Conservation (phyloP, 1,139 yeast species). For the Yamadazyma aaseri region DNA sequence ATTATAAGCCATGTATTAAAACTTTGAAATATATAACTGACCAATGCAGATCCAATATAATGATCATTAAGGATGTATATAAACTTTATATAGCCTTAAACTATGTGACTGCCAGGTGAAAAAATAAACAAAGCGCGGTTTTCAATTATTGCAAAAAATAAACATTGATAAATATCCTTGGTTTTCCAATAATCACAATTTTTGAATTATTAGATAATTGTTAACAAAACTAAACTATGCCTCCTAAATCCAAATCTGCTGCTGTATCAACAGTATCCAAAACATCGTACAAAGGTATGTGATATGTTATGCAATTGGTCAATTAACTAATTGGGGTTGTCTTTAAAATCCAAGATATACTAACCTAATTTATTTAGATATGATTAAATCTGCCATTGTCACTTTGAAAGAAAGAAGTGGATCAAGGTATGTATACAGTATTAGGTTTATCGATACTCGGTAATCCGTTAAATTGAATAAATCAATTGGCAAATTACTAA, state of each 20-base stretch:
- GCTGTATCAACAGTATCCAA: constrained; percentile 37
- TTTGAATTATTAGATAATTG: neutral
- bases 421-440: constrained; percentile 60
- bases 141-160: neutral
- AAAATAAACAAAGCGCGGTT: constrained; percentile 14
- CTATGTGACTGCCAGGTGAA: constrained; percentile 6
- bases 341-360: constrained; percentile 13
- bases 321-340: neutral
- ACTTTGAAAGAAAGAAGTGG: constrained; percentile 82
- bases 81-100: too few relatives aligned
- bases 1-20: too few relatives aligned
- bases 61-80: too few relatives aligned
- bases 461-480: neutral
- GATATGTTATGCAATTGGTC: neutral
- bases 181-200: constrained; percentile 4
- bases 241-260: constrained; percentile 24
- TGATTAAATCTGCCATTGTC: constrained; percentile 73
- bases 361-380: constrained; percentile 47
- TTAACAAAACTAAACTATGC: constrained; percentile 13
- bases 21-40: too few relatives aligned
- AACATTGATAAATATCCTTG: constrained; percentile 6
- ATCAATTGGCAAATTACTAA: constrained; percentile 5
- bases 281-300: constrained; percentile 53
- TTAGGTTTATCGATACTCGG: too few relatives aligned
- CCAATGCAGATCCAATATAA: too few relatives aligned